Evolutionary conservation across 495 filamentous ascomycete genomes (phyloP), one percentile per base, ranked within the genome.

Genomic region (Penicillium dipodomyicola): DNA sequence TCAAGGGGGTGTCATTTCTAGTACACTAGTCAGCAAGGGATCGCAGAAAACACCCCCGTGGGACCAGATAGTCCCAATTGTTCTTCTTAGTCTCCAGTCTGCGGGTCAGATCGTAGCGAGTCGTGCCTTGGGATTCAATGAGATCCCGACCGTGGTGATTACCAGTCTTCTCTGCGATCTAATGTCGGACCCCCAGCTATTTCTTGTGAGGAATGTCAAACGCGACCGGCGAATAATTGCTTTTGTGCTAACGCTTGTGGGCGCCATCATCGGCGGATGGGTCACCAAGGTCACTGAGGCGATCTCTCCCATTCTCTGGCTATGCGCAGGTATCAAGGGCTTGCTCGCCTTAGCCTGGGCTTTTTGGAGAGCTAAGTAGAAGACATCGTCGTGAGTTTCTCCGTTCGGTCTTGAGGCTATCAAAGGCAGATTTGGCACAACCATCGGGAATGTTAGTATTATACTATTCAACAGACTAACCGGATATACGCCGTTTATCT

Each of bases 91-190:
- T 8, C 81, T 90, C 55, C 86, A 90, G 63, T 82, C 81, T 25
- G 85, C 84, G 4, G 86, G 85, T 0, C 86, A 88, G 70, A 88
- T 89, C 50, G 80, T 85, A 2, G 81, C 82, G 22, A 82, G 77
- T 53, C 75, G 87, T 5, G 65, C 82, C 9, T 61, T 90, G 49
- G 85, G 84, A 4, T 80, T 85, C 58, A 80, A 81, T 59, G 87
- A 90, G 67, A 79, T 91, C 32, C 87, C 87, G 14, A 87, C 85
- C 1, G 86, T 85, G 20, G 87, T 91, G 5, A 74, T 89, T 58
- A 90, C 87, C 12, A 85, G 78, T 54, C 72, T 88, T 41, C 77
- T 88, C 35, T 86, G 82, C 63, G 87, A 88, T 62, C 61, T 89
- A 45, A 75, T 81, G 41, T 82, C 80, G 7, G 83, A 89, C 54